Evolutionary conservation across 257 asterid genomes (phyloP).

Genomic region (Coffea canephora): DNA sequence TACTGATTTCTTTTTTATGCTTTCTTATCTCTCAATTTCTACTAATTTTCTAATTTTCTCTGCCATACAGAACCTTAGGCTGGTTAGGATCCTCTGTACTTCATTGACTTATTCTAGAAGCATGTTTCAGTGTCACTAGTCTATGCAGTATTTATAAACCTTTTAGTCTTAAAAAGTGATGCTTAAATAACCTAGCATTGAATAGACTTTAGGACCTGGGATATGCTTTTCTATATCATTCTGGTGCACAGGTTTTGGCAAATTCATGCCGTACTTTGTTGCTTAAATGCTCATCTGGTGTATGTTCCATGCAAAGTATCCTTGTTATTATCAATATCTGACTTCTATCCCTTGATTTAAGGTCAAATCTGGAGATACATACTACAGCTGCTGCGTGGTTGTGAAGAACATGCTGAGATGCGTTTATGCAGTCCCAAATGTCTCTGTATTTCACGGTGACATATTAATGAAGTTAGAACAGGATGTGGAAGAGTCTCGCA

Average conservation of each 20-base stretch:
- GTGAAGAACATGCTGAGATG: slow-evolving; percentile 87
- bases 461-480: slow-evolving; percentile 51
- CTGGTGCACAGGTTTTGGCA: background rate
- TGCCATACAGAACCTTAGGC: background rate
- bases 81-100: background rate
- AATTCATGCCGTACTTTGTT: background rate
- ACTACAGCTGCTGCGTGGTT: slow-evolving; percentile 89
- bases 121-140: background rate
- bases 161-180: background rate
- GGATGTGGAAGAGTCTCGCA: slow-evolving; percentile 54
- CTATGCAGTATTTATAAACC: background rate
- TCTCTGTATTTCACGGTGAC: slow-evolving; percentile 47
- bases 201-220: background rate
- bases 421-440: slow-evolving; percentile 76
- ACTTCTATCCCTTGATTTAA: slow-evolving; percentile 32
- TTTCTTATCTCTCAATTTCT: slow-evolving; percentile 8
- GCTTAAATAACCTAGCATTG: background rate
- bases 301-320: background rate
- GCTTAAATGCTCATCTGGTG: background rate
- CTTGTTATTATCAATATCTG: slow-evolving; percentile 25
- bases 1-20: background rate
- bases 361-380: slow-evolving; percentile 75
- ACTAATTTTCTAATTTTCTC: background rate
- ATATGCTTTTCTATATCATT: background rate
- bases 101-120: background rate